Evolutionary conservation across 345 rosid species (phyloP), one percentile per base, ranked within the genome.

Genomic region (Citrus glauca): DNA sequence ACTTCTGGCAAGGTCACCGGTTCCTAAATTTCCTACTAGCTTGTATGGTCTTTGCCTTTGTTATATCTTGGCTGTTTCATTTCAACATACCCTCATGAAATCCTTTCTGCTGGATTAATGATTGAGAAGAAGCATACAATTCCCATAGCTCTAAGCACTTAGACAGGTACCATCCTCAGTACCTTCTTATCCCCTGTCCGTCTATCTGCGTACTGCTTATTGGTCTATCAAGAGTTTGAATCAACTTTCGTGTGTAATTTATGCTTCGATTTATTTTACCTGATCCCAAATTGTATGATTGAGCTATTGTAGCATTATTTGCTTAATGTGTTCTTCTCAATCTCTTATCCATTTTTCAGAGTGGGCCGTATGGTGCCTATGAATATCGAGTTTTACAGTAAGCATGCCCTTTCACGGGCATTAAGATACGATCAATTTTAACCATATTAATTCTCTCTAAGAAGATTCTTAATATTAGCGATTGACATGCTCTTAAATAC

Each of bases 31-130:
- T 94, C 86, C 90, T 94, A 35, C 88, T 94, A 22, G 97, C 97
- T 5, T 92, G 96, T 69, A 94, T 94, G 94, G 97, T 94, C 33
- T 93, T 94, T 69, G 97, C 98, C 50, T 94, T 94, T 75, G 96
- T 94, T 19, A 89, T 94, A 81, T 94, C 98, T 50, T 94, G 98
- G 98, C 94, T 94, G 73, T 90, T 94, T 76, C 98, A 90, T 85
- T 93, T 94, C 90, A 93, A 93, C 79, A 86, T 94, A 61, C 93
- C 94, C 24, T 85, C 93, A 1, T 84, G 82, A 79, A 83, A 76
- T 76, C 73, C 60, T 55, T 42, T 57, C 53, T 27, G 25, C 35
- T 3, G 30, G 50, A 62, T 72, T 67, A 60, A 73, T 28, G 72
- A 66, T 50, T 75, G 61, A 37, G 75, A 69, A 71, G 25, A 61